Base-by-base conservation (phyloP, 2,329 filamentous ascomycete genomes). In the Penicillium sp. region DNA sequence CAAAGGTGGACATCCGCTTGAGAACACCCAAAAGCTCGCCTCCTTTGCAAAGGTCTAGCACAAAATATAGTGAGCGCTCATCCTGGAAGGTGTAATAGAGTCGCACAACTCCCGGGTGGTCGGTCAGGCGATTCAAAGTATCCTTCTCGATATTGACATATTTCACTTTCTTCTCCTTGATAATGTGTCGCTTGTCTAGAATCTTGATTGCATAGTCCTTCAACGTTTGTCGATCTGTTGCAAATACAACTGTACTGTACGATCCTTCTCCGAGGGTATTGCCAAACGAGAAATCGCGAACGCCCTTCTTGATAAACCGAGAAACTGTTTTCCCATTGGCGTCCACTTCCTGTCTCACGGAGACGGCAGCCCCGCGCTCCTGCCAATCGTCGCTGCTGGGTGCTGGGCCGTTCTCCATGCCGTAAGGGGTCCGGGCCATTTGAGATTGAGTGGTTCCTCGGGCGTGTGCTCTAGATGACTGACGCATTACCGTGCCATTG, bases 81-180 rank as follows among this genome's bases (percentile, higher is more conserved):
- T 99, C 95, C 74, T 99, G 95, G 71, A 99, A 99, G 1, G 95
- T 99, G 77, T 99, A 99, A 77, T 98, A 99, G 44, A 99, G 83
- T 61, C 95, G 90, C 56, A 99, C 93, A 58, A 99, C 93, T 21
- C 95, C 95, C 7, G 95, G 95, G 70, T 99, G 95, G 62, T 99
- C 93, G 3, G 93, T 98, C 57, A 99, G 81, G 62, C 95, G 88
- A 72, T 99, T 99, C 55, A 99, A 81, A 0, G 95, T 98, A 77
- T 99, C 93, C 79, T 97, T 97, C 77, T 99, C 95, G 68, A 99
- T 99, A 77, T 98, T 99, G 76, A 99, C 95, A 71, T 99, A 99
- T 82, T 99, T 99, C 70, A 99, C 96, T 83, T 99, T 99, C 77
- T 96, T 98, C 78, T 99, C 95, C 77, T 98, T 99, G 81, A 99